Base-by-base conservation (phyloP, 2,329 filamentous ascomycete genomes). In the Dactylellina haptotyla region DNA sequence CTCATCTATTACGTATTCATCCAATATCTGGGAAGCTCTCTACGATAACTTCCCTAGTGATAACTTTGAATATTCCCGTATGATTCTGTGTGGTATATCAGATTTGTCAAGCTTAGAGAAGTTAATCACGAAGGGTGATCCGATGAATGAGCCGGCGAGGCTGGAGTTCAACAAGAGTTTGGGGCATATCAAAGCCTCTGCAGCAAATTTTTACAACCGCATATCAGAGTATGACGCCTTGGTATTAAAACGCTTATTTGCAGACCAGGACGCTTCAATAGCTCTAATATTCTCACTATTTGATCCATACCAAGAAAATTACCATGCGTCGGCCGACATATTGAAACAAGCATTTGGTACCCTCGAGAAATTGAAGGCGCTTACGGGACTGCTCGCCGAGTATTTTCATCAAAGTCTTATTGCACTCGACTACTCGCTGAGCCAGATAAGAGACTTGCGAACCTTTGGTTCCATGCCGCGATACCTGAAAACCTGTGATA, bases 271-370 rank as follows among this genome's bases (percentile, higher is more conserved):
- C 43, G 89, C 89, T 4, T 90, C 91, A 71, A 88, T 89, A 76
- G 87, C 91, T 37, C 85, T 97, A 43, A 87, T 97, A 48, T 89
- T 90, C 3, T 86, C 92, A 16, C 87, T 97, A 4, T 88, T 97
- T 64, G 93, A 93, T 45, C 91, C 92, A 14, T 89, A 96, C 76
- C 84, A 90, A 64, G 86, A 88, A 67, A 89, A 95, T 32, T 92
- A 92, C 74, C 89, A 93, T 79, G 90, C 91, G 14, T 89, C 91
- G 0, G 86, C 93, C 4, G 90, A 93, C 76, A 83, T 98, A 26
- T 86, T 98, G 76, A 97, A 97, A 80, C 65, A 82, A 78, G 20
- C 83, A 86, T 1, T 90, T 86, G 84, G 85, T 83, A 12, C 86
- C 86, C 23, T 87, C 88, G 77, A 83, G 83, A 20, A 85, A 85